A percentile compares a stretch with the other conserved stretches of the same genome.
These are phyloP conservation scores for Saccharomycopsis vini DNA, from an alignment of 805 yeast genomes.

Conservation along the genomic window DNA sequence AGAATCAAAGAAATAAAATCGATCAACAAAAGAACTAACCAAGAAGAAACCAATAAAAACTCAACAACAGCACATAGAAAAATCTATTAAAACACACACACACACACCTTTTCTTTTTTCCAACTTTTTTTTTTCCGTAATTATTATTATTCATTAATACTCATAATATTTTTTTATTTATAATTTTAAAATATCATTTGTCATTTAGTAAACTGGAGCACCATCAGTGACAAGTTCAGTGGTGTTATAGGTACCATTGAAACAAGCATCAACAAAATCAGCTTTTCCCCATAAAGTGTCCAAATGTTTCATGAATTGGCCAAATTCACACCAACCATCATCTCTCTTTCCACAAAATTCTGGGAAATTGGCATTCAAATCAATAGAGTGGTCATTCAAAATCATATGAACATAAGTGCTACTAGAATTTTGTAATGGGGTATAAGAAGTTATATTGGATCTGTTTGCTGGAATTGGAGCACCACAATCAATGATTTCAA, in stretches of 20 bases:
- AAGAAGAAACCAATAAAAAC: no score
- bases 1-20: no score
- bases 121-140: no score
- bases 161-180: no score
- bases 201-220: no score
- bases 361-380: constrained; percentile 18
- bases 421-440: neutral
- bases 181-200: no score
- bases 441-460: neutral
- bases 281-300: constrained; percentile 17
- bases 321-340: constrained; percentile 22
- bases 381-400: constrained; percentile 20
- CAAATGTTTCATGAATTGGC: constrained; percentile 19
- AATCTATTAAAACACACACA: no score
- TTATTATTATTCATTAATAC: no score
- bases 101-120: no score
- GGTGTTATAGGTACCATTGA: constrained; percentile 7
- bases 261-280: constrained; percentile 15
- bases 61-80: no score
- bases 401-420: constrained; percentile 19
- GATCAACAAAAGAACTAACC: no score
- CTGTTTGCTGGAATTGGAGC: constrained; percentile 20
- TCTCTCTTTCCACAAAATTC: constrained; percentile 19
- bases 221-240: constrained; percentile 13
- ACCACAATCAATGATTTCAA: constrained; percentile 21